phyloP scores from a whole-genome alignment of 768 basidiomycete genomes.

The Candolleomyces eurysporus region DNA sequence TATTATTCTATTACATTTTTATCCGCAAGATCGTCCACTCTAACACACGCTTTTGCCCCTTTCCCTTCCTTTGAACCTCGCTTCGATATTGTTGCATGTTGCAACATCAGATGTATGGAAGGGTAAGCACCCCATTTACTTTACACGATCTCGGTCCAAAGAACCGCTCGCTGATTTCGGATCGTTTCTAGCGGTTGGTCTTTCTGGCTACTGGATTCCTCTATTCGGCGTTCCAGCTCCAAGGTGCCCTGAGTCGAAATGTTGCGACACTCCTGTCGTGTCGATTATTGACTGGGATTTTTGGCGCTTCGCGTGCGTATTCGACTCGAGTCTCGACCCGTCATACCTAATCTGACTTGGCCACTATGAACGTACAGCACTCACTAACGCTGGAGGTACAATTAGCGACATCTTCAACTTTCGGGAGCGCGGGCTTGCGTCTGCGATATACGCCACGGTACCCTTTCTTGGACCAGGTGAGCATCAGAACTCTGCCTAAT shows the following conservation, averaged over 20 bases:
- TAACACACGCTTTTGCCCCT: conserved; percentile 6
- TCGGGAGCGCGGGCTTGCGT: conserved; percentile 58
- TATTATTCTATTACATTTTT: conserved; percentile 3
- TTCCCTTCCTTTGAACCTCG: neutral
- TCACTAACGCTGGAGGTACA: conserved; percentile 59
- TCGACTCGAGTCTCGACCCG: neutral
- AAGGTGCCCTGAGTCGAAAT: conserved; percentile 50
- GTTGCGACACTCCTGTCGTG: conserved; percentile 47
- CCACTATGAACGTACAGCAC: conserved; percentile 31
- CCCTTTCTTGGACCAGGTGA: conserved; percentile 58
- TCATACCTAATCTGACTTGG: conserved; percentile 1
- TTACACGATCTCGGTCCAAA: neutral
- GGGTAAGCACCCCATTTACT: conserved; percentile 32
- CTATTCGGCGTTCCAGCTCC: conserved; percentile 53
- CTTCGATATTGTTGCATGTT: neutral
- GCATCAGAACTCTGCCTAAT: neutral
- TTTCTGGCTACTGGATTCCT: conserved; percentile 52
- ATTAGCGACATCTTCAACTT: conserved; percentile 59
- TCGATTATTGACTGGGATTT: conserved; percentile 55
- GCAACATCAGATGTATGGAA: conserved; percentile 44
- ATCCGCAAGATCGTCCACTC: neutral
- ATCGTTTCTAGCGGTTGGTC: conserved; percentile 41
- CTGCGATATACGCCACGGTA: conserved; percentile 55
- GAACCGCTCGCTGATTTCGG: neutral
- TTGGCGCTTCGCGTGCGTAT: conserved; percentile 53